phyloP scores from a whole-genome alignment of 1,284 basidiomycete genomes.

The Polyporus tsugae region DNA sequence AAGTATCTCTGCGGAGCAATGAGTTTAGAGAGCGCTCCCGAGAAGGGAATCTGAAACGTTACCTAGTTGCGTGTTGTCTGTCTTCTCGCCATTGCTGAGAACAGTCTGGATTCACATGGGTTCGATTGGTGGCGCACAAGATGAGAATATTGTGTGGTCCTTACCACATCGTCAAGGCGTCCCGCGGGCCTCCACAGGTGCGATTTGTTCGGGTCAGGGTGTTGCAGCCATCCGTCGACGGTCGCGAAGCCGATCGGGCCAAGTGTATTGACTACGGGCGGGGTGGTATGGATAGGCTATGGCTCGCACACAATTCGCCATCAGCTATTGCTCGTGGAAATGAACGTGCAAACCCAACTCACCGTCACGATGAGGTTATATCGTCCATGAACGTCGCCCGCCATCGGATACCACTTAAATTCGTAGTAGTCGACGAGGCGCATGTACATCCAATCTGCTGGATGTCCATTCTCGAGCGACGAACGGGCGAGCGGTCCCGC shows the following conservation, averaged over 20 bases:
- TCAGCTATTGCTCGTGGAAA: background rate
- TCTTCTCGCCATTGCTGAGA: slow-evolving; percentile 36
- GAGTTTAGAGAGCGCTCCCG: background rate
- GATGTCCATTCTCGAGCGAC: slow-evolving; percentile 15
- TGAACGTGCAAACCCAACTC: background rate
- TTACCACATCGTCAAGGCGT: slow-evolving; percentile 18
- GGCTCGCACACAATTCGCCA: background rate
- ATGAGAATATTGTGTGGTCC: background rate
- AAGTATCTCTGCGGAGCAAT: slow-evolving; percentile 16
- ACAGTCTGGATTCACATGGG: slow-evolving; percentile 23
- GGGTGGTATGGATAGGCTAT: slow-evolving; percentile 16
- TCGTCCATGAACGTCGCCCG: slow-evolving; percentile 12
- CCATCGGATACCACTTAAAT: slow-evolving; percentile 21
- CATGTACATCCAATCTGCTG: slow-evolving; percentile 22
- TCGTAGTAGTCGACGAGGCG: slow-evolving; percentile 23
- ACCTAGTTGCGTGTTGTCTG: slow-evolving; percentile 36
- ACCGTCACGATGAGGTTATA: slow-evolving; percentile 19
- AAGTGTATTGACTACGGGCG: slow-evolving; percentile 18
- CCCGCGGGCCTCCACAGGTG: slow-evolving; percentile 27
- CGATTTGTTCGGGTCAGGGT: slow-evolving; percentile 17
- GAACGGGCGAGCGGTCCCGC: slow-evolving; percentile 20
- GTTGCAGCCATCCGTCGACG: slow-evolving; percentile 18
- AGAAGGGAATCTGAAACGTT: background rate
- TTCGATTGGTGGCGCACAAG: background rate
- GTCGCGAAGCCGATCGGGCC: slow-evolving; percentile 22